Conservation (phyloP, 2,329 filamentous ascomycete species). For the Rhexocercosporidium sp. region DNA sequence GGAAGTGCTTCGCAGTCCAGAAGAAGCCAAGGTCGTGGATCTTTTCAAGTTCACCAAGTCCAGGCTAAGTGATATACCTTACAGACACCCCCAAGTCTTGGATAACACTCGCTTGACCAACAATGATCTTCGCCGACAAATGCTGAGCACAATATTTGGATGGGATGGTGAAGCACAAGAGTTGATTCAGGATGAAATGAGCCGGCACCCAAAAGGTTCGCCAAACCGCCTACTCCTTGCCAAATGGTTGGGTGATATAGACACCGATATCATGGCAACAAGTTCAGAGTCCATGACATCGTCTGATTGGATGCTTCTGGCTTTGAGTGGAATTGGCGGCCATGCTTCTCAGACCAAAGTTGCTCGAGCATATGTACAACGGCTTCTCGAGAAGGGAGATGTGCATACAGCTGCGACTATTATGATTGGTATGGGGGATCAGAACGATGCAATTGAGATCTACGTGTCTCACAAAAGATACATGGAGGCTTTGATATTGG, state of each 20-base stretch:
- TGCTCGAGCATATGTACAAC: constrained; percentile 87
- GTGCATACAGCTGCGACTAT: constrained; percentile 92
- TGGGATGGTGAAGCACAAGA: constrained; percentile 87
- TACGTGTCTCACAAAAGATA: constrained; percentile 91
- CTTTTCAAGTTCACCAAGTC: constrained; percentile 86
- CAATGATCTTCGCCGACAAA: constrained; percentile 84
- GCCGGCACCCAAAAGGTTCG: constrained; percentile 73
- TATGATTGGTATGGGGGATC: constrained; percentile 88
- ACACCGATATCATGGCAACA: constrained; percentile 79
- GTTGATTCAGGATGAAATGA: constrained; percentile 84
- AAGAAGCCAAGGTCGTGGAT: constrained; percentile 74
- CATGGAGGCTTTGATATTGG: constrained; percentile 91
- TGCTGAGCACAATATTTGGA: constrained; percentile 93
- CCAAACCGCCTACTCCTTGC: constrained; percentile 81
- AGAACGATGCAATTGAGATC: constrained; percentile 94
- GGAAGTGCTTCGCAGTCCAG: constrained; percentile 79
- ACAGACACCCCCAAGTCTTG: constrained; percentile 67
- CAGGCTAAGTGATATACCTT: constrained; percentile 81
- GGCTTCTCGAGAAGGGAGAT: constrained; percentile 86
- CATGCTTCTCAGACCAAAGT: constrained; percentile 85
- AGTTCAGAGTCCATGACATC: constrained; percentile 88
- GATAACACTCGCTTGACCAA: constrained; percentile 68
- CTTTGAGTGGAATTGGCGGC: constrained; percentile 84
- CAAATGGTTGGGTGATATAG: constrained; percentile 90
- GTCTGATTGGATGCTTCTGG: constrained; percentile 96